Base-by-base conservation (phyloP, 352 stramenopile species). In the Globisporangium paddicum region DNA sequence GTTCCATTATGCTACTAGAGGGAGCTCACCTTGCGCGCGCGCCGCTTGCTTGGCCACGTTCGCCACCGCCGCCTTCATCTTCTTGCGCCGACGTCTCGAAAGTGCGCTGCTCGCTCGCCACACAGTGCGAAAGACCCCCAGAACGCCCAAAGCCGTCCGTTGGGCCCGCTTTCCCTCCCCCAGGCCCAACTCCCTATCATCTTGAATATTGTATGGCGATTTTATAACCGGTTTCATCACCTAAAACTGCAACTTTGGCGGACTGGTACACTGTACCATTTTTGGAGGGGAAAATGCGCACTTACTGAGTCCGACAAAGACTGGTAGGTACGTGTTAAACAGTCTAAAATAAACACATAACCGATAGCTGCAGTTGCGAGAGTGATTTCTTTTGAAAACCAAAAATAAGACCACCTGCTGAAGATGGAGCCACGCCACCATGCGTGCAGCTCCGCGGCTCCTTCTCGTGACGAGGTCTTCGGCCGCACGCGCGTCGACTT, bases 111-210 rank as follows among this genome's bases (percentile, higher is more conserved):
- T 8, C 25, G 38, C 16, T 8, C 28, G 49, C 58, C 58, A 64
- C 58, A 64, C 37, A 34, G n/a, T n/a, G n/a, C 14, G 38, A 10
- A 32, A 6, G 38, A 64, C 58, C 58, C 49, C 58, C 58, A 64
- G 58, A 64, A 64, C 59, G 52, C 45, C 38, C 21, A 40, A 26
- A 13, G 40, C 38, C 25, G 53, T 59, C 53, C 53, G 53, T 48
- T 51, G 16, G 53, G 25, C 52, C 34, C 35, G 48, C 28, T 50
- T 50, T 23, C 44, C 44, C 42, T 32, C 21, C 21, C 21, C 41
- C 41, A 8, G 40, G 18, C 21, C 41, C 42, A 48, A 0, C 21
- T 19, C 23, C 44, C 13, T 11, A 18, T 34, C 10, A 11, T 7
- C 13, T 50, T 34, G 44, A 2, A 21, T 21, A 21, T 6, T 32